A percentile compares a stretch with the other conserved stretches of the same genome.
phyloP scores from a whole-genome alignment of 208 protist genomes.

The Trypanosomatidae sp. region DNA sequence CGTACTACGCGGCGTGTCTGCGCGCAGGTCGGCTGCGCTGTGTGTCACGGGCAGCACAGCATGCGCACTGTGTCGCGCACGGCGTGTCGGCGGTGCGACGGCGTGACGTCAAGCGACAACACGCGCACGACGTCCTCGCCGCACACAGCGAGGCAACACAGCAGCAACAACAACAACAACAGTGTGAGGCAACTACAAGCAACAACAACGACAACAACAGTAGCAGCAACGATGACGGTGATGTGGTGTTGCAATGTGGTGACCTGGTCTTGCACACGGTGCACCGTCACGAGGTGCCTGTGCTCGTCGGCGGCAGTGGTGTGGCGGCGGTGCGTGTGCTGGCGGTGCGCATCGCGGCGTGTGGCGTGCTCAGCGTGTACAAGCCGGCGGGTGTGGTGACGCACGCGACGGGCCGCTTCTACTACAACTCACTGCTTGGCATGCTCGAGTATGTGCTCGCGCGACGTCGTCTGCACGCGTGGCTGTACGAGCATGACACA shows the following conservation, averaged over 20 bases:
- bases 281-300: conserved; percentile 91
- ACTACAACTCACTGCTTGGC: conserved; percentile 82
- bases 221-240: not conserved
- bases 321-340: conserved; percentile 32
- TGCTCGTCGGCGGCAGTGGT: conserved; percentile 45
- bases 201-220: not conserved
- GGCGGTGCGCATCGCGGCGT: conserved; percentile 31
- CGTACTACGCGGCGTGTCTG: conserved; percentile 83
- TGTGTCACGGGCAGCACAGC: conserved; percentile 4
- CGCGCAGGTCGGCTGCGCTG: conserved; percentile 44
- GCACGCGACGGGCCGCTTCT: conserved; percentile 85
- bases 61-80: no score
- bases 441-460: conserved; percentile 86
- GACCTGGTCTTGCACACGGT: conserved; percentile 84
- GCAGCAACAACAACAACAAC: not conserved
- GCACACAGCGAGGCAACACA: not conserved
- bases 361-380: conserved; percentile 45
- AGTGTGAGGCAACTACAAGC: no score
- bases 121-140: not conserved
- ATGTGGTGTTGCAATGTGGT: conserved; percentile 32
- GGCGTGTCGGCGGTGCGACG: no score
- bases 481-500: conserved; percentile 33
- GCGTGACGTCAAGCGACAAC: no score
- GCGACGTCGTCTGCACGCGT: conserved; percentile 47
- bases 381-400: conserved; percentile 76